A percentile compares a stretch with the other conserved stretches of the same genome.
Evolutionary conservation across 306 rosid species (phyloP).

Genomic region (Sechiopsis laciniata): DNA sequence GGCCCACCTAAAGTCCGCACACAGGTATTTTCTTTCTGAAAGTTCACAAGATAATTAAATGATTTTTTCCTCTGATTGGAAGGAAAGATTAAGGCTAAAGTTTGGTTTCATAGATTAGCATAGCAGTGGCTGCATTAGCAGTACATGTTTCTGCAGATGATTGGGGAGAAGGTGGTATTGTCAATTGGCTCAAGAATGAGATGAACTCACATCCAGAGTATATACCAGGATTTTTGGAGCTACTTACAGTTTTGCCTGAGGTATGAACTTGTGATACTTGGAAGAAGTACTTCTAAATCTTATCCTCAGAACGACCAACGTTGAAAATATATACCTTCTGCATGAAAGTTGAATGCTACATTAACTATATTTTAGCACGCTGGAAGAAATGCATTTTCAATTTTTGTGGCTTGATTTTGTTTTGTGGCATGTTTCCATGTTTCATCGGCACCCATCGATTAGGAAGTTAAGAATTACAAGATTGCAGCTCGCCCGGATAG

Average conservation of each 20-base stretch:
- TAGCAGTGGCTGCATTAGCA: constrained; percentile 99
- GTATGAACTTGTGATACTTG: constrained; percentile 32
- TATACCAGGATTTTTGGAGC: constrained; percentile 95
- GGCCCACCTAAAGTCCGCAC: constrained; percentile 98
- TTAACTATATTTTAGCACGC: constrained; percentile 4
- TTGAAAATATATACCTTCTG: background rate
- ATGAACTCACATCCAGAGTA: constrained; percentile 93
- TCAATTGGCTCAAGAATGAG: constrained; percentile 94
- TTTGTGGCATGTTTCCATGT: constrained; percentile 22
- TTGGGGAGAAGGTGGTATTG: constrained; percentile 99
- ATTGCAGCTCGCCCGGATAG: constrained; percentile 99
- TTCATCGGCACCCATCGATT: constrained; percentile 30
- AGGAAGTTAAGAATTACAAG: constrained; percentile 92
- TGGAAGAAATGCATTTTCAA: constrained; percentile 3
- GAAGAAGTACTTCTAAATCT: background rate
- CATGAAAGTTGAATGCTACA: background rate
- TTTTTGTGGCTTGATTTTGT: constrained; percentile 17
- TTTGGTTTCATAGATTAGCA: constrained; percentile 70
- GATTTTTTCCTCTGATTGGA: background rate
- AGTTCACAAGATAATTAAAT: constrained; percentile 2
- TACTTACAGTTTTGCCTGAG: constrained; percentile 97
- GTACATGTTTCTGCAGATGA: constrained; percentile 94
- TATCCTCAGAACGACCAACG: constrained; percentile 2
- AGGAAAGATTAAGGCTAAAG: constrained; percentile 16
- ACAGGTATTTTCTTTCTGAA: constrained; percentile 49